Evolutionary conservation across 2,329 filamentous ascomycete species (phyloP).

Genomic region (Ceratocystis harringtonii): DNA sequence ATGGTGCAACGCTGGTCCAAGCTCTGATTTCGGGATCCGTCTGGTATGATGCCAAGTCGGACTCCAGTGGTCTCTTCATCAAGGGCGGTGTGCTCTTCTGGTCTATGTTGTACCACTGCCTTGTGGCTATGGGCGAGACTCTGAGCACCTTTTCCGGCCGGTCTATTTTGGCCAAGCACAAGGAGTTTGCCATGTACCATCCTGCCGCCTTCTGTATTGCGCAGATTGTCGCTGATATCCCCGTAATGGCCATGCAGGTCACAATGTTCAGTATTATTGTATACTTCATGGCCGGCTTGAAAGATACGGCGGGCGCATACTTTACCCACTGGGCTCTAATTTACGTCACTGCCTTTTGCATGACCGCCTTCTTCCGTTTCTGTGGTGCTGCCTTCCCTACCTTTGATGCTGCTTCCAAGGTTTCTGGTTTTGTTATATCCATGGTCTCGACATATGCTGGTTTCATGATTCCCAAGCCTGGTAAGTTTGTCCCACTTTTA

Average conservation of each 20-base stretch:
- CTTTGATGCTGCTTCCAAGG: constrained; percentile 45
- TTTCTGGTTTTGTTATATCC: constrained; percentile 35
- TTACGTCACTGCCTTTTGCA: constrained; percentile 36
- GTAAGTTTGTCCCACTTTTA: constrained; percentile 7
- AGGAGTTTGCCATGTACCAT: constrained; percentile 39
- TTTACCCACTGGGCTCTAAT: constrained; percentile 47
- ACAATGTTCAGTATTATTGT: constrained; percentile 40
- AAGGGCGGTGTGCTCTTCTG: constrained; percentile 52
- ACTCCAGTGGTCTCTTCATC: constrained; percentile 45
- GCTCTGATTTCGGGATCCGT: constrained; percentile 50
- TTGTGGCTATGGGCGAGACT: constrained; percentile 52
- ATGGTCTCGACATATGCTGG: constrained; percentile 47
- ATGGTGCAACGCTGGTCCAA: constrained; percentile 40
- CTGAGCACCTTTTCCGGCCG: constrained; percentile 46
- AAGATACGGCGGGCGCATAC: constrained; percentile 36
- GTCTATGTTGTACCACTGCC: constrained; percentile 44
- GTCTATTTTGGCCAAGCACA: constrained; percentile 42
- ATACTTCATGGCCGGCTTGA: constrained; percentile 50
- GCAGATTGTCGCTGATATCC: constrained; percentile 39
- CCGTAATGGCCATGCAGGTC: constrained; percentile 43
- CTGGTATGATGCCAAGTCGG: constrained; percentile 48
- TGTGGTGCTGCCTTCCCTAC: constrained; percentile 40
- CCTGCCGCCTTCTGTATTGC: constrained; percentile 45
- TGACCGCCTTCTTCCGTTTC: constrained; percentile 44
- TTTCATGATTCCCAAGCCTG: constrained; percentile 44